Evolutionary conservation across 2,329 filamentous ascomycete genomes (phyloP).

Genomic region (Dothistroma pini): DNA sequence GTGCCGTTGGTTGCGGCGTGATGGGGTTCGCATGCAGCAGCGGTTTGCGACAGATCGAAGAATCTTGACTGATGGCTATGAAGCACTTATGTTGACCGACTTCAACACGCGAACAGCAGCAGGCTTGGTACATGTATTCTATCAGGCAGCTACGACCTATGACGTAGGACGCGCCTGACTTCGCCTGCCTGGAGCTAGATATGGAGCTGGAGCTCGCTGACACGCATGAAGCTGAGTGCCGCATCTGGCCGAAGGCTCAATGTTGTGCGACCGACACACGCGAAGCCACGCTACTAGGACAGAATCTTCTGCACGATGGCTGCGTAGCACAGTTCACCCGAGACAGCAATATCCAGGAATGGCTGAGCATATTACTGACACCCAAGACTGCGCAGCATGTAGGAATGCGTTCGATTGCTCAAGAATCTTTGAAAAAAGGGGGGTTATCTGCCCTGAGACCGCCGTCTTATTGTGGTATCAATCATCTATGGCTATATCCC

Average conservation of each 20-base stretch:
- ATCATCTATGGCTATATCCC: background rate
- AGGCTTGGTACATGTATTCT: background rate
- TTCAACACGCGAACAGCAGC: background rate
- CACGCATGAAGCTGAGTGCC: background rate
- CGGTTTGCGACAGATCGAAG: background rate
- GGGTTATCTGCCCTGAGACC: background rate
- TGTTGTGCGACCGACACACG: background rate
- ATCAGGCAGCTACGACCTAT: constrained; percentile 5
- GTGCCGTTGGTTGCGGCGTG: background rate
- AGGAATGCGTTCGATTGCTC: too few relatives aligned
- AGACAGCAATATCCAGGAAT: background rate
- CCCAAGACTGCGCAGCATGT: too few relatives aligned
- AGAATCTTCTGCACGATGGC: background rate
- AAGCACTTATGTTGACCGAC: background rate
- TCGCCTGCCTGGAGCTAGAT: background rate
- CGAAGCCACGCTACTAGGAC: background rate
- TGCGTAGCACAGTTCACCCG: background rate
- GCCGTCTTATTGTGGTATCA: background rate
- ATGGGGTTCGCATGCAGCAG: background rate
- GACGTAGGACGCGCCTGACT: background rate
- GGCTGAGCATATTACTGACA: background rate
- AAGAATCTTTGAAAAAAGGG: too few relatives aligned
- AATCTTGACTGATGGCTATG: background rate
- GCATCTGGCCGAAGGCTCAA: background rate
- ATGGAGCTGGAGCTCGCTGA: background rate